Evolutionary conservation across 169 alveolate species (phyloP).

Genomic region (Plasmodium ovale): DNA sequence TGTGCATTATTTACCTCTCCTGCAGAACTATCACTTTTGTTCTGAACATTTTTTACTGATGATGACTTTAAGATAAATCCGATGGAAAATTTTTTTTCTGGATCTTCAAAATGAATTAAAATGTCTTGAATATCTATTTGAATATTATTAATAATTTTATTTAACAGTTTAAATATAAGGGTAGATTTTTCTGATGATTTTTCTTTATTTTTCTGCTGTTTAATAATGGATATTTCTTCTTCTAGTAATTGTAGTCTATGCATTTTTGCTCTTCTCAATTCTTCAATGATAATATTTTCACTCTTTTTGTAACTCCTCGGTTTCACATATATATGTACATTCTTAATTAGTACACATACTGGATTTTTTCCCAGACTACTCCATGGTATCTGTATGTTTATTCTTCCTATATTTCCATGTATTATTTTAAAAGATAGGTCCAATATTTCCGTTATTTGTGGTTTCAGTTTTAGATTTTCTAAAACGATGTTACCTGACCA

Average conservation of each 20-base stretch:
- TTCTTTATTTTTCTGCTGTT: slow-evolving; percentile 71
- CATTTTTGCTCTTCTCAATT: slow-evolving; percentile 81
- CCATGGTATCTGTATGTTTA: slow-evolving; percentile 89
- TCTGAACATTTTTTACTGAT: slow-evolving; percentile 76
- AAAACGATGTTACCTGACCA: slow-evolving; percentile 91
- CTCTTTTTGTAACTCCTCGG: slow-evolving; percentile 81
- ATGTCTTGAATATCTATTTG: slow-evolving; percentile 87
- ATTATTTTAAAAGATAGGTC: slow-evolving; percentile 76
- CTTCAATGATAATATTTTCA: slow-evolving; percentile 82
- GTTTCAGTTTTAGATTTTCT: slow-evolving; percentile 86
- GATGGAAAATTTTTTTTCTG: slow-evolving; percentile 78
- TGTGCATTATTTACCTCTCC: slow-evolving; percentile 35
- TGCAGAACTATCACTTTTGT: slow-evolving; percentile 21
- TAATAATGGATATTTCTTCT: slow-evolving; percentile 77
- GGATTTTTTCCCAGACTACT: slow-evolving; percentile 87
- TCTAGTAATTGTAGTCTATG: slow-evolving; percentile 77
- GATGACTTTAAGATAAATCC: slow-evolving; percentile 84
- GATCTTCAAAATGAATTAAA: slow-evolving; percentile 86
- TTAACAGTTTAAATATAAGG: slow-evolving; percentile 84
- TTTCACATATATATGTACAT: slow-evolving; percentile 84
- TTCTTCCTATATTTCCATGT: slow-evolving; percentile 86
- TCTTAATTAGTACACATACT: slow-evolving; percentile 84
- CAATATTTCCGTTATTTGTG: slow-evolving; percentile 85
- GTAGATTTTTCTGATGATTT: slow-evolving; percentile 81
- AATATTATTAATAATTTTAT: slow-evolving; percentile 86